Percentiles rank a stretch among this genome's conserved stretches.
Evolutionary conservation across 129 eudicot genomes (phyloP).

Genomic region (Scalesia atractyloides): DNA sequence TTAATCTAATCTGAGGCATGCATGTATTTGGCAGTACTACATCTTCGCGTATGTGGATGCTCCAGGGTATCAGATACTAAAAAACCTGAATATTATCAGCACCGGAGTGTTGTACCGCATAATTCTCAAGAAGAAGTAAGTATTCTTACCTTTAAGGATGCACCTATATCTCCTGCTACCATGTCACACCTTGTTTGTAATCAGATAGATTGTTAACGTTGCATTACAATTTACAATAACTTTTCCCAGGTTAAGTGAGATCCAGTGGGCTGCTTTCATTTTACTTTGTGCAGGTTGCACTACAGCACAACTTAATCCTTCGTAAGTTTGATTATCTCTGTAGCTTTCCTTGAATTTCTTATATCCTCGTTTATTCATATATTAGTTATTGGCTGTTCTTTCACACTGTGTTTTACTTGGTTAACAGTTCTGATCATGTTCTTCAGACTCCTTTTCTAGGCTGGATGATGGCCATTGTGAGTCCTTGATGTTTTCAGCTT

Average conservation of each 20-base stretch:
- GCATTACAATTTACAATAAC: constrained; percentile 16
- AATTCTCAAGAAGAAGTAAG: constrained; percentile 88
- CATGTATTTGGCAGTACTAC: constrained; percentile 76
- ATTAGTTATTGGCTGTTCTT: constrained; percentile 15
- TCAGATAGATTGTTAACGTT: constrained; percentile 15
- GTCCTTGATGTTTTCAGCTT: constrained; percentile 42
- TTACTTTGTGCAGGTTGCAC: constrained; percentile 98
- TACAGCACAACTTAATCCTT: constrained; percentile 93
- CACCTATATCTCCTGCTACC: constrained; percentile 19
- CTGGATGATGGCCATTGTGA: constrained; percentile 99
- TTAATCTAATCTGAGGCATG: constrained; percentile 35
- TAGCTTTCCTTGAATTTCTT: constrained; percentile 5
- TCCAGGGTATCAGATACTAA: constrained; percentile 98
- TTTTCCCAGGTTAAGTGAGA: constrained; percentile 80
- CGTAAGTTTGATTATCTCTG: constrained; percentile 54
- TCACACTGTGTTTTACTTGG: constrained; percentile 23
- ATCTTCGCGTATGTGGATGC: constrained; percentile 99
- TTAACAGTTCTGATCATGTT: constrained; percentile 91
- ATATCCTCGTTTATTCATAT: not conserved
- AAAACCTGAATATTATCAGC: constrained; percentile 93
- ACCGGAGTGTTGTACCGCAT: constrained; percentile 89
- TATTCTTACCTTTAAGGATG: constrained; percentile 24
- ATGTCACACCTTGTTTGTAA: constrained; percentile 24
- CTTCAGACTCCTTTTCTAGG: constrained; percentile 93
- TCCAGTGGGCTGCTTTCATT: constrained; percentile 99